phyloP scores from a whole-genome alignment of 202 grass and related monocot species.

The Saccharum hybrid region DNA sequence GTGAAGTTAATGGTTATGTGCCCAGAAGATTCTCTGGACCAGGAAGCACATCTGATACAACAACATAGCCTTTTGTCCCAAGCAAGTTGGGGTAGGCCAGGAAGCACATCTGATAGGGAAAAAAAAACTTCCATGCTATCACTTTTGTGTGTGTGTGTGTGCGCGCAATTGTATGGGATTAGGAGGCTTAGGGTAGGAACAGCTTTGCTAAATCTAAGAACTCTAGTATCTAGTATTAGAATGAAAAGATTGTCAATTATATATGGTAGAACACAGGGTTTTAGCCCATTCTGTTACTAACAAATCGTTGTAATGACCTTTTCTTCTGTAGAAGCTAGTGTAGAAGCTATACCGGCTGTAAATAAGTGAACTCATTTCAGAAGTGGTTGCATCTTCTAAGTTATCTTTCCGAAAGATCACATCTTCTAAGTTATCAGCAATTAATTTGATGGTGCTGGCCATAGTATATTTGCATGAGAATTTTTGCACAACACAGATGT shows the following conservation, averaged over 20 bases:
- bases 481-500: conserved; percentile 10
- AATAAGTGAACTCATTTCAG: conserved; percentile 9
- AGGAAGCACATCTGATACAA: not conserved
- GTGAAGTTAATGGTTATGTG: conserved; percentile 3
- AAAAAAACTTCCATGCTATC: not conserved
- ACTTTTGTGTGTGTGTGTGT: not conserved
- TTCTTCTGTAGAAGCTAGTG: not conserved
- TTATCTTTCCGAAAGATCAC: not conserved
- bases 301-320: not conserved
- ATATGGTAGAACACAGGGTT: not conserved
- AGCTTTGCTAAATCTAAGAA: not conserved
- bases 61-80: too few species aligned
- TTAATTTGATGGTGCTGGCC: not conserved
- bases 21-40: not conserved
- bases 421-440: conserved; percentile 9
- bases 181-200: not conserved
- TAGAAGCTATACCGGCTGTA: not conserved
- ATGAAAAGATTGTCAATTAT: not conserved
- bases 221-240: not conserved
- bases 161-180: not conserved
- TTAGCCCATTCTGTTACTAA: not conserved
- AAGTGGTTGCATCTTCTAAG: not conserved
- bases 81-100: too few species aligned
- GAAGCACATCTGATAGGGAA: not conserved
- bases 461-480: not conserved